Percentiles rank a stretch among this genome's conserved stretches.
Conservation (phyloP, 23 red algal species). For the Chondrus crispus region DNA sequence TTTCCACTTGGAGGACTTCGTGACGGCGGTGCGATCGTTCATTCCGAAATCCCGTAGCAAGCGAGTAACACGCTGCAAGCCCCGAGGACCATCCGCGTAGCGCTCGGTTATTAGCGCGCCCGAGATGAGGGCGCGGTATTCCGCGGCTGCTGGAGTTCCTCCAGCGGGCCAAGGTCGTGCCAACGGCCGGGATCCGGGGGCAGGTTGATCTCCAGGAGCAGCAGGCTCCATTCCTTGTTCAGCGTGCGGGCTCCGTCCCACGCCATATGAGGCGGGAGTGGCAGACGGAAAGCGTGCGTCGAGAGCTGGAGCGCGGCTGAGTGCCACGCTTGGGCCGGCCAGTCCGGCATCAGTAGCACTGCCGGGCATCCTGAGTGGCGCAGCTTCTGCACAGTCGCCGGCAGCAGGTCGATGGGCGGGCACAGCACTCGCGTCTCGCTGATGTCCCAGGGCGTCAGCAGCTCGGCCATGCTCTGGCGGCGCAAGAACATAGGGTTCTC, state of each 20-base stretch:
- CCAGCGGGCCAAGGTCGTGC: not conserved
- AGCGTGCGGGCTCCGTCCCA: not conserved
- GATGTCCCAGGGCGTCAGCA: not conserved
- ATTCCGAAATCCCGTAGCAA: not conserved
- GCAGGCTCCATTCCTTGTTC: not conserved
- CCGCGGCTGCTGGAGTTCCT: not conserved
- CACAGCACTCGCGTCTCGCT: not conserved
- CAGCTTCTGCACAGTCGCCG: not conserved
- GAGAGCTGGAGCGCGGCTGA: not conserved
- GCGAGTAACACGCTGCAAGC: not conserved
- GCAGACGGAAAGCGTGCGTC: not conserved
- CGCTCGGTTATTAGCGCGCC: not conserved
- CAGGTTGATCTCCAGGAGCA: not conserved
- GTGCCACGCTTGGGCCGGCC: not conserved
- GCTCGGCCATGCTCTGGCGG: not conserved
- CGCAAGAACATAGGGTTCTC: not conserved
- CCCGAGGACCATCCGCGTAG: not conserved
- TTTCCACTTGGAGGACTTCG: not conserved
- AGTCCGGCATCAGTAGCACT: not conserved
- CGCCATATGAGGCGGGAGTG: not conserved
- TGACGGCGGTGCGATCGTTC: not conserved
- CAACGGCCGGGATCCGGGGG: not conserved
- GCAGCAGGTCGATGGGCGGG: not conserved
- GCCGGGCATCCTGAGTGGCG: not conserved
- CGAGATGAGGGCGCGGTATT: not conserved